A percentile compares a stretch with the other conserved stretches of the same genome.
These are phyloP conservation scores for Lepidium didymum DNA, from an alignment of 345 rosid species.

Conservation along the genomic window DNA sequence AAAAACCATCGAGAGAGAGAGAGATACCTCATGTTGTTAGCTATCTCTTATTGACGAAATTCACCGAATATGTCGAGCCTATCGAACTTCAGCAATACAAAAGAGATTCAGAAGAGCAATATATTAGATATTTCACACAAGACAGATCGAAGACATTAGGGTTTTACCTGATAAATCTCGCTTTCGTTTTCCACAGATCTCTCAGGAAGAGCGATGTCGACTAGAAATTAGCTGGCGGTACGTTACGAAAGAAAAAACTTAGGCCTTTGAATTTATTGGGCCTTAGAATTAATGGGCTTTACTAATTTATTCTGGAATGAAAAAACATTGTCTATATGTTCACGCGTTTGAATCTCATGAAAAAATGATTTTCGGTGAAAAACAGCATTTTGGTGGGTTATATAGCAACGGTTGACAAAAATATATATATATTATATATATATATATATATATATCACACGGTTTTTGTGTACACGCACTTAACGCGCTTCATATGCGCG, in stretches of 20 bases:
- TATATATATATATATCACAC: too few species aligned
- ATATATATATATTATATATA: too few species aligned
- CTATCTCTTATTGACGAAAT: neutral
- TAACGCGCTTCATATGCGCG: too few species aligned
- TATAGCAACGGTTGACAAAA: too few species aligned
- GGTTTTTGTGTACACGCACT: too few species aligned
- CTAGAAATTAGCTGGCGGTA: neutral
- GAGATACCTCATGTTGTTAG: conserved; percentile 17
- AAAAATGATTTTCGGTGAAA: too few species aligned
- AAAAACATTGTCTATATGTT: too few species aligned
- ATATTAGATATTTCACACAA: neutral
- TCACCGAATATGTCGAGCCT: neutral
- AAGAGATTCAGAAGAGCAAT: neutral
- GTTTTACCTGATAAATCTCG: conserved; percentile 14
- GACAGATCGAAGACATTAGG: conserved; percentile 12
- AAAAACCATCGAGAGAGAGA: neutral
- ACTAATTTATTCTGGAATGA: neutral
- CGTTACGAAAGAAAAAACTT: neutral
- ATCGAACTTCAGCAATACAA: neutral
- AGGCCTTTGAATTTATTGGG: neutral
- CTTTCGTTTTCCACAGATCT: conserved; percentile 1
- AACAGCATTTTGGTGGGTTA: too few species aligned
- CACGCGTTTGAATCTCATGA: too few species aligned
- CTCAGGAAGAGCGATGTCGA: neutral
- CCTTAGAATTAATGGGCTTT: neutral